Conservation (phyloP, 2,329 filamentous ascomycete species). For the Geosmithia flava region DNA sequence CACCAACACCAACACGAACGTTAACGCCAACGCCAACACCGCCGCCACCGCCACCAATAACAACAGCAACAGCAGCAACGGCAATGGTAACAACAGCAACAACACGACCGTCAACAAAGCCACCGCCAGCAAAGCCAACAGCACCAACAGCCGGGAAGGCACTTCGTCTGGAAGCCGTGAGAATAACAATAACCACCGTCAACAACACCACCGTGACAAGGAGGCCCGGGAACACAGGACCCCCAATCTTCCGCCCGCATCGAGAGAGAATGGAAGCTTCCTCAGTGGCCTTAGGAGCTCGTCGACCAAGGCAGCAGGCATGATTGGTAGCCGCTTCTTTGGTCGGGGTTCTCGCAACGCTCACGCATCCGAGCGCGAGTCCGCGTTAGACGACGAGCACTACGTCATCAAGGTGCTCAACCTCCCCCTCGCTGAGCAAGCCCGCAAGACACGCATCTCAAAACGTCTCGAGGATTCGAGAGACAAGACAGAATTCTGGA, state of each 20-base stretch:
- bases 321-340: slow-evolving; percentile 72
- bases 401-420: slow-evolving; percentile 82
- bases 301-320: slow-evolving; percentile 64
- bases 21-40: too few species aligned
- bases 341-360: slow-evolving; percentile 67
- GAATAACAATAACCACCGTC: not conserved
- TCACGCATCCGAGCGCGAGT: slow-evolving; percentile 53
- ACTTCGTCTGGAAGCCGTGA: slow-evolving; percentile 23
- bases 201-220: slow-evolving; percentile 25
- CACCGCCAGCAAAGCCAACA: slow-evolving; percentile 41
- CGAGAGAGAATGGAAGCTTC: slow-evolving; percentile 53
- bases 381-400: slow-evolving; percentile 63
- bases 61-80: too few species aligned
- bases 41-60: too few species aligned
- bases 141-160: slow-evolving; percentile 28
- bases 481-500: slow-evolving; percentile 98
- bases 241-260: slow-evolving; percentile 29
- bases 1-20: too few species aligned
- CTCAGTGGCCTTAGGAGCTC: slow-evolving; percentile 64
- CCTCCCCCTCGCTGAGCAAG: slow-evolving; percentile 75
- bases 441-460: slow-evolving; percentile 80
- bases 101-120: too few species aligned
- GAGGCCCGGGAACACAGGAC: slow-evolving; percentile 29
- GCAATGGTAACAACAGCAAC: too few species aligned
- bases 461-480: slow-evolving; percentile 76